These are phyloP conservation scores for Symmetrospora coprosmae DNA, from an alignment of 768 basidiomycete species.

Conservation along the genomic window DNA sequence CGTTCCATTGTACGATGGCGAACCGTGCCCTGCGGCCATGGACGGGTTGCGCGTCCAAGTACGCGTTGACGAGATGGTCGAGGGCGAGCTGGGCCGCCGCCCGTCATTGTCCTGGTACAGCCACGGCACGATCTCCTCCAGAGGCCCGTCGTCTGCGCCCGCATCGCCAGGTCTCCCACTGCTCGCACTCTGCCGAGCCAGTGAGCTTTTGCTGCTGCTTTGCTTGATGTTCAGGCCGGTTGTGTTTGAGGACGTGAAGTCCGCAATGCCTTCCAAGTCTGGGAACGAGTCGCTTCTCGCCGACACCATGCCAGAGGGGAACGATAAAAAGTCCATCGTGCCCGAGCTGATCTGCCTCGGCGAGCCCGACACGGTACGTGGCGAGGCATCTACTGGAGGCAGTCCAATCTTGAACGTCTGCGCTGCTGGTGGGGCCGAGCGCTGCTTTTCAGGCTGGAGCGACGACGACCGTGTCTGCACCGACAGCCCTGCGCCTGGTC, in stretches of 20 bases:
- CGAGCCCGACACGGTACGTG: background rate
- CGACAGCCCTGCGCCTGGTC: too few species aligned
- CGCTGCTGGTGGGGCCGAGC: conserved; percentile 4
- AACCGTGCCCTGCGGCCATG: background rate
- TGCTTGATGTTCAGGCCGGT: too few species aligned
- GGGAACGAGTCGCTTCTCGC: conserved; percentile 5
- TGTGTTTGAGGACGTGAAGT: too few species aligned
- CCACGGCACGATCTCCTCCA: conserved; percentile 25
- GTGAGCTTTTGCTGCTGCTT: background rate
- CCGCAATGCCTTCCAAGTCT: background rate
- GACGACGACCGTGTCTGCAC: too few species aligned
- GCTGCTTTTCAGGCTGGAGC: background rate
- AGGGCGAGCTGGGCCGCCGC: background rate
- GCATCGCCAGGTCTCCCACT: background rate
- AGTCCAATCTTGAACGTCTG: conserved; percentile 19
- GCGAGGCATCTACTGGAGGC: background rate
- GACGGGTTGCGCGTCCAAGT: background rate
- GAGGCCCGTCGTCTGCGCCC: conserved; percentile 14
- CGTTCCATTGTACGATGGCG: too few species aligned
- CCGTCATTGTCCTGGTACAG: conserved; percentile 17
- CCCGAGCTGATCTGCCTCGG: background rate
- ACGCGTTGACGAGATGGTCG: background rate
- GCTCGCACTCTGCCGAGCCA: background rate
- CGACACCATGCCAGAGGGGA: background rate
- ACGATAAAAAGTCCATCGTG: background rate